Percentiles rank a stretch among this genome's conserved stretches.
phyloP scores from a whole-genome alignment of 805 yeast genomes.

The Candida arabinofermentans region DNA sequence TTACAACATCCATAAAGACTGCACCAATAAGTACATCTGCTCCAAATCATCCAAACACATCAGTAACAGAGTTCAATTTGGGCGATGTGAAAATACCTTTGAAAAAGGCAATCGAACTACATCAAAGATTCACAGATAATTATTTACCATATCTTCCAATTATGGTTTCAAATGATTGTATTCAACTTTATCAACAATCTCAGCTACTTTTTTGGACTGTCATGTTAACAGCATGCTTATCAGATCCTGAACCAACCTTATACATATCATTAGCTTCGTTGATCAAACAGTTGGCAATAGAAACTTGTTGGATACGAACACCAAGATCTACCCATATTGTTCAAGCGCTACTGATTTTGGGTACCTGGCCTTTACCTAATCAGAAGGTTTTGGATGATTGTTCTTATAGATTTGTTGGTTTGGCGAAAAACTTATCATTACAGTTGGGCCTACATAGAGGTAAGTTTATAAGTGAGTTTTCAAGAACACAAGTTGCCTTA shows the following conservation, averaged over 20 bases:
- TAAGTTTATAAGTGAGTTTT: constrained; percentile 83
- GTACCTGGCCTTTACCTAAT: constrained; percentile 91
- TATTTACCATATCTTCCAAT: constrained; percentile 80
- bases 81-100: constrained; percentile 72
- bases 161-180: constrained; percentile 62
- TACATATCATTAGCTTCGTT: constrained; percentile 72
- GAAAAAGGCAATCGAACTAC: constrained; percentile 67
- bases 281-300: constrained; percentile 83
- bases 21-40: background rate
- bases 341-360: constrained; percentile 79
- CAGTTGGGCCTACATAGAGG: constrained; percentile 92
- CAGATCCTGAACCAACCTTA: constrained; percentile 83
- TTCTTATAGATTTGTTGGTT: constrained; percentile 81
- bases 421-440: constrained; percentile 78
- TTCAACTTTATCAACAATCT: constrained; percentile 77
- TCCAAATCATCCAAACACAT: constrained; percentile 20
- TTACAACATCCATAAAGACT: background rate
- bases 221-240: constrained; percentile 76
- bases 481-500: constrained; percentile 81
- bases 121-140: constrained; percentile 59
- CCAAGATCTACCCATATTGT: constrained; percentile 93
- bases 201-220: constrained; percentile 89
- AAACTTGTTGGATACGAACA: constrained; percentile 88
- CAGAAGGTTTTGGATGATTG: constrained; percentile 90
- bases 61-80: constrained; percentile 60